Conservation (phyloP, 805 yeast species). For the Nakazawaea populi region DNA sequence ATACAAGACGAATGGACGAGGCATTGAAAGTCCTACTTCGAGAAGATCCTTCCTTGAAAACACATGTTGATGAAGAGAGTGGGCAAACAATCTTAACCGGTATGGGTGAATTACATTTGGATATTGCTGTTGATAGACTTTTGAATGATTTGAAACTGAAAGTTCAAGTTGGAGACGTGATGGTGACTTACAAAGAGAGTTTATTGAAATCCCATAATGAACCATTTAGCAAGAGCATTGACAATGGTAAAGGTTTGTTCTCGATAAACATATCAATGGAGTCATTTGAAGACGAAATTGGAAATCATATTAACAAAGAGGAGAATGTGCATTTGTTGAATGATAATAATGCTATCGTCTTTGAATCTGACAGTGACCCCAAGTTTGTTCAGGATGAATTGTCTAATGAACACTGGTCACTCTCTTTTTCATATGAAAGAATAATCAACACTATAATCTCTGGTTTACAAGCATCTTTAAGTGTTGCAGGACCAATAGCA, state of each 20-base stretch:
- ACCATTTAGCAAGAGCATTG: slow-evolving; percentile 5
- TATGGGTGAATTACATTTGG: slow-evolving; percentile 96
- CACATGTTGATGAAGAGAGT: slow-evolving; percentile 71
- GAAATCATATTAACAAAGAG: slow-evolving; percentile 26
- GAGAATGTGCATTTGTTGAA: slow-evolving; percentile 31
- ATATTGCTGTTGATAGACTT: slow-evolving; percentile 76
- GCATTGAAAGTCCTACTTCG: slow-evolving; percentile 61
- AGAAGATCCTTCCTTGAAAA: slow-evolving; percentile 86
- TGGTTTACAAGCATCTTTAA: slow-evolving; percentile 57
- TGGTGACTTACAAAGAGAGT: slow-evolving; percentile 86
- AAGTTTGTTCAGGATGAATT: slow-evolving; percentile 16
- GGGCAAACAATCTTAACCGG: slow-evolving; percentile 90
- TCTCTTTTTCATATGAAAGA: slow-evolving; percentile 37
- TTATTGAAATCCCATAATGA: slow-evolving; percentile 22
- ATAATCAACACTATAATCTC: slow-evolving; percentile 50
- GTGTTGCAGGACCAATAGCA: slow-evolving; percentile 60
- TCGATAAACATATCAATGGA: slow-evolving; percentile 21
- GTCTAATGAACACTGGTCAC: slow-evolving; percentile 37
- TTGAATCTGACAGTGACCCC: slow-evolving; percentile 26
- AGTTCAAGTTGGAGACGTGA: slow-evolving; percentile 74
- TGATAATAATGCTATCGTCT: slow-evolving; percentile 42
- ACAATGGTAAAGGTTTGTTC: slow-evolving; percentile 14
- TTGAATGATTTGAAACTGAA: slow-evolving; percentile 79
- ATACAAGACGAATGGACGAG: slow-evolving; percentile 63
- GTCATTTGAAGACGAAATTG: slow-evolving; percentile 27